Evolutionary conservation across 768 basidiomycete species (phyloP).

Genomic region (Collybia nuda): DNA sequence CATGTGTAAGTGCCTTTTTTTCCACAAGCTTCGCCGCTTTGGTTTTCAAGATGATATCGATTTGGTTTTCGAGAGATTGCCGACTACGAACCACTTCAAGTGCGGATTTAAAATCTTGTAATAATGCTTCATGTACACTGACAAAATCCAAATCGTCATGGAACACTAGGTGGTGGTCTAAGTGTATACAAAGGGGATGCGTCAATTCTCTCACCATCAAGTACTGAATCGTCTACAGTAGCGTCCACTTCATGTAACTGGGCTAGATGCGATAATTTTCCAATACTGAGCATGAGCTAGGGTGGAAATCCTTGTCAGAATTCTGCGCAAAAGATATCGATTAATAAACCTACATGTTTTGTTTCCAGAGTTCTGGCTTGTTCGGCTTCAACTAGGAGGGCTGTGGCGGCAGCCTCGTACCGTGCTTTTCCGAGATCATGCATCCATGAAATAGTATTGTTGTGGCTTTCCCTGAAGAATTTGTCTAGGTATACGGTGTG

Average conservation of each 20-base stretch:
- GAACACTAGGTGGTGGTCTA: conserved; percentile 52
- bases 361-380: conserved; percentile 57
- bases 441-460: conserved; percentile 79
- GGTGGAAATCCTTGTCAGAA: background rate
- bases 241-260: conserved; percentile 64
- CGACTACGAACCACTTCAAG: conserved; percentile 50
- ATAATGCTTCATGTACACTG: conserved; percentile 73
- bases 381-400: conserved; percentile 63
- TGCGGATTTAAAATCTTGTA: conserved; percentile 57
- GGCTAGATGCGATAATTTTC: conserved; percentile 82
- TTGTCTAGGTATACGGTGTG: conserved; percentile 65
- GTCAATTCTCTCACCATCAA: conserved; percentile 48
- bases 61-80: conserved; percentile 66
- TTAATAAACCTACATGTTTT: conserved; percentile 66
- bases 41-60: conserved; percentile 57
- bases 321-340: background rate
- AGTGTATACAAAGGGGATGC: background rate
- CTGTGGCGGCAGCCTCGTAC: conserved; percentile 62
- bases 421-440: conserved; percentile 75
- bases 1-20: conserved; percentile 51
- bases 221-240: conserved; percentile 43
- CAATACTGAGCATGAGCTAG: conserved; percentile 88
- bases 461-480: conserved; percentile 62
- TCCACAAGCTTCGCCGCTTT: conserved; percentile 50
- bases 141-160: conserved; percentile 88